Evolutionary conservation across 768 basidiomycete species (phyloP), one percentile per base, ranked within the genome.

Genomic region (Mycena belliarum): DNA sequence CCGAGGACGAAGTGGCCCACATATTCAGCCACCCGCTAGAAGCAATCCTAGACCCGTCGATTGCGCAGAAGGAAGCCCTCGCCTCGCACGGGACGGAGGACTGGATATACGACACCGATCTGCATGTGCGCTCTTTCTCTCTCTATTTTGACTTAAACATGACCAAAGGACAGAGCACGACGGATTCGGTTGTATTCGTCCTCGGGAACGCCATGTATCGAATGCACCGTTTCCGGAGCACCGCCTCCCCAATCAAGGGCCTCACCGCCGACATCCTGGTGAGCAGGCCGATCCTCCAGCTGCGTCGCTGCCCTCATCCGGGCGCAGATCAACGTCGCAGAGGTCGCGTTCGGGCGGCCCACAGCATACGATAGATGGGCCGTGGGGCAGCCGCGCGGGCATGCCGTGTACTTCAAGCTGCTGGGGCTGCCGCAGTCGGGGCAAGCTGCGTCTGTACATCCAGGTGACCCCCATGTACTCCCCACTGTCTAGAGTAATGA

Each of bases 1-100:
- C 80, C 16, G 79, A 80, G 33, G 80, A 76, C 8, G 90, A 96
- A 68, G 94, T 96, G 2, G 84, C 86, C 16, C 74, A 73, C 2
- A 93, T 95, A 60, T 96, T 95, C 68, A 82, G 81, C 49, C 87
- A 94, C 65, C 91, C 90, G 0, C 75, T 96, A 0, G 82, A 86
- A 60, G 89, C 88, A 1, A 66, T 91, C 12, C 72, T 93, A 20
- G 84, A 92, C 58, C 89, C 88, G 0, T 65, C 65, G 3, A 68
- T 87, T 20, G 73, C 79, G 4, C 68, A 68, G n/a, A 63, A 60
- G 1, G 77, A 79, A 46, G 75, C 78, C 1, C 73, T 95, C n/a
- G 84, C 81, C 1, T 71, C 75, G 20, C 74, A 72, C 2, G 88
- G 85, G 0, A 82, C 82, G 28, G 85, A 87, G 48, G 76, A 93